phyloP scores from a whole-genome alignment of 768 basidiomycete genomes.

The Phlebiopsis flavidoalba region DNA sequence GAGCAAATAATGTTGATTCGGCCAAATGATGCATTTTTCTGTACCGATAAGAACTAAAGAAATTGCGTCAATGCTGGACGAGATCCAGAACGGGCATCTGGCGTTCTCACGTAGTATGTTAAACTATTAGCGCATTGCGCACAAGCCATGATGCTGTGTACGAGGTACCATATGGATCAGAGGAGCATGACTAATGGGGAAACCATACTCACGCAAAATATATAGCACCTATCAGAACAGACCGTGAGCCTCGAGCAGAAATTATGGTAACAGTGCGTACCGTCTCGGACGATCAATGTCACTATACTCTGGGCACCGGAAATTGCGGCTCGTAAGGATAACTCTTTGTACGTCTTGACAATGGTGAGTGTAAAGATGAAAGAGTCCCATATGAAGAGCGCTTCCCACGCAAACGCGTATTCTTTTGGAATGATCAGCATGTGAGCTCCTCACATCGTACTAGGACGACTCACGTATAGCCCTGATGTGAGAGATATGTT shows the following conservation, averaged over 20 bases:
- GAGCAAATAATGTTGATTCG: neutral
- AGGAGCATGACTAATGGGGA: neutral
- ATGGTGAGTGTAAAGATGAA: slow-evolving; percentile 45
- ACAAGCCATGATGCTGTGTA: slow-evolving; percentile 42
- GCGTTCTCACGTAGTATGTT: slow-evolving; percentile 30
- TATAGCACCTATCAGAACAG: slow-evolving; percentile 35
- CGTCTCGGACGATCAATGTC: slow-evolving; percentile 43
- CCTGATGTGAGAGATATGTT: too few relatives aligned
- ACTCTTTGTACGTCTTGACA: slow-evolving; percentile 34
- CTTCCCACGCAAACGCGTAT: slow-evolving; percentile 41
- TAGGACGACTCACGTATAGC: too few relatives aligned
- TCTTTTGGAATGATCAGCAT: slow-evolving; percentile 15
- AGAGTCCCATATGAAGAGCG: slow-evolving; percentile 43
- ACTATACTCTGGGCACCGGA: slow-evolving; percentile 26
- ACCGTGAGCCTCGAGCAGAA: neutral
- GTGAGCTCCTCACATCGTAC: neutral
- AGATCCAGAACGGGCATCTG: too few relatives aligned
- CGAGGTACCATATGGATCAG: neutral
- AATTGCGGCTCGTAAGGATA: slow-evolving; percentile 19
- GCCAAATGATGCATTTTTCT: neutral
- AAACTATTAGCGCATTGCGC: slow-evolving; percentile 44
- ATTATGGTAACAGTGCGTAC: slow-evolving; percentile 27
- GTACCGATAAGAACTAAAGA: neutral
- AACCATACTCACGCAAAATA: slow-evolving; percentile 42
- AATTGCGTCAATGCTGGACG: neutral